phyloP scores from a whole-genome alignment of 2,329 filamentous ascomycete species.

The Colletotrichum graminicola region DNA sequence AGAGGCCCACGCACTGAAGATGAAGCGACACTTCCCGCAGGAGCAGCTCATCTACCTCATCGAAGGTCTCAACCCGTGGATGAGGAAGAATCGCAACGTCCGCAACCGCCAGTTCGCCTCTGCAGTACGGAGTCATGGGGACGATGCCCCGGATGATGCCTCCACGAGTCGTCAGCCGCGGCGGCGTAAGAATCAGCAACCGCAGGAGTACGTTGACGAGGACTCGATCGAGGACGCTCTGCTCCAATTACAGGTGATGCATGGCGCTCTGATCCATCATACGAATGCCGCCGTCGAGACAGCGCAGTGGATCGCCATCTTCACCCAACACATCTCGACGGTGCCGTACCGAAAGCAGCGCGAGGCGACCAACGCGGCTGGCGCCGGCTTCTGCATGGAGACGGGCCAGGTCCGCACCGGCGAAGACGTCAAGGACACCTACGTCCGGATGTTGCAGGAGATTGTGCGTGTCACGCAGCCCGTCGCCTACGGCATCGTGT shows the following conservation, averaged over 20 bases:
- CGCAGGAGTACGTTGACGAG: constrained; percentile 70
- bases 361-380: constrained; percentile 61
- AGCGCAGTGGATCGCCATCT: constrained; percentile 77
- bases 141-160: constrained; percentile 44
- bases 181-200: constrained; percentile 56
- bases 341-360: constrained; percentile 75
- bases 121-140: constrained; percentile 66
- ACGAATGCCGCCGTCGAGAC: constrained; percentile 71
- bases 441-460: constrained; percentile 81
- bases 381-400: constrained; percentile 83
- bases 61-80: constrained; percentile 75
- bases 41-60: constrained; percentile 77
- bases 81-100: constrained; percentile 75
- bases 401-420: constrained; percentile 80
- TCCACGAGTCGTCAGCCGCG: constrained; percentile 46
- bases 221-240: constrained; percentile 78
- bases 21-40: constrained; percentile 65
- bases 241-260: constrained; percentile 75
- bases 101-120: constrained; percentile 77
- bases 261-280: constrained; percentile 78
- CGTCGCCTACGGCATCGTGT: constrained; percentile 77
- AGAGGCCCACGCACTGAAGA: constrained; percentile 67
- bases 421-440: constrained; percentile 74
- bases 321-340: constrained; percentile 84
- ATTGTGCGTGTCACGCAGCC: constrained; percentile 78